Conservation (phyloP, 23 red algal species). For the Chondrus crispus region DNA sequence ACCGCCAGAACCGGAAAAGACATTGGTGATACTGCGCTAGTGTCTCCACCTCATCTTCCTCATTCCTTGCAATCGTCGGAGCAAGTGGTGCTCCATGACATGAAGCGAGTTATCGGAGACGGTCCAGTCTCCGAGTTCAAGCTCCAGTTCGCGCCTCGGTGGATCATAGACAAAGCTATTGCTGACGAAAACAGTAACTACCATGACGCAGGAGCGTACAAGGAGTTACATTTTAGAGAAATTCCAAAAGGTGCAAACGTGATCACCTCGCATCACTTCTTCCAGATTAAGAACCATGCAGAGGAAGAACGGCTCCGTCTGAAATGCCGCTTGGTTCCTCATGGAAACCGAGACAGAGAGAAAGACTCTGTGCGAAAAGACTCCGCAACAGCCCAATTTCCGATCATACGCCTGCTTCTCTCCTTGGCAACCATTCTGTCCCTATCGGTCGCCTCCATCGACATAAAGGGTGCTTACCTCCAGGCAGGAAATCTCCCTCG, state of each 20-base stretch:
- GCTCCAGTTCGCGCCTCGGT: slow-evolving; percentile 9
- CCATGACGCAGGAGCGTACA: background rate
- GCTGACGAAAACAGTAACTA: slow-evolving; percentile 3
- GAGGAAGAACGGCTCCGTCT: background rate
- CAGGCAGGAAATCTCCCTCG: background rate
- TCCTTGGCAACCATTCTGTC: background rate
- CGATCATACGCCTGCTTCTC: too few relatives aligned
- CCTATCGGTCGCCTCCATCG: background rate
- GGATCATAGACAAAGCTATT: slow-evolving; percentile 8
- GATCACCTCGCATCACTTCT: slow-evolving; percentile 47
- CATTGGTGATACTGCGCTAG: background rate
- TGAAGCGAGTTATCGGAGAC: background rate
- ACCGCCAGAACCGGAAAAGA: slow-evolving; percentile 25
- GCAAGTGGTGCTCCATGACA: background rate
- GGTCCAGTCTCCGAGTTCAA: background rate
- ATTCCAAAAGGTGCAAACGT: slow-evolving; percentile 20
- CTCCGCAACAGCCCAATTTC: background rate
- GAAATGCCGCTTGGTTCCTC: background rate
- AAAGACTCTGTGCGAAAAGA: background rate
- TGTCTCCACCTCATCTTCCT: background rate
- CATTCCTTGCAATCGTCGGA: slow-evolving; percentile 1
- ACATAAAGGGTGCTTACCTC: background rate
- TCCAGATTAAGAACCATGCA: background rate
- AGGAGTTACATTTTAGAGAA: background rate
- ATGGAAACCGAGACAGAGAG: background rate